These are phyloP conservation scores for Candolleomyces eurysporus DNA, from an alignment of 768 basidiomycete genomes.

Conservation along the genomic window DNA sequence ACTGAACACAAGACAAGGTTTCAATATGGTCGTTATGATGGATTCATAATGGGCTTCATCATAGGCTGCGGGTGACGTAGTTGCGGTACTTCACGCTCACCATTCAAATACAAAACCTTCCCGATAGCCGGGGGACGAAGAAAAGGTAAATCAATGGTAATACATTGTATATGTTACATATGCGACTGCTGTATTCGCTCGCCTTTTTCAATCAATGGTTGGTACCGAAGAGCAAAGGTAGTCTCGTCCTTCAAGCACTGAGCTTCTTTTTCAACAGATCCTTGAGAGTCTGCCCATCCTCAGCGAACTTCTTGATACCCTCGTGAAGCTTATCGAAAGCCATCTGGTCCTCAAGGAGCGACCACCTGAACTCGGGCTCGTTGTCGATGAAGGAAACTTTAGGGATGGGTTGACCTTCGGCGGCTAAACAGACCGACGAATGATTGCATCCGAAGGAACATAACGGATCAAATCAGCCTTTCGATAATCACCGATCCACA, in stretches of 20 bases:
- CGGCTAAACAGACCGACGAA: constrained; percentile 32
- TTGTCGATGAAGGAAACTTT: constrained; percentile 89
- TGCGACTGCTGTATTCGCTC: background rate
- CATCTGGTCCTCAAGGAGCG: constrained; percentile 90
- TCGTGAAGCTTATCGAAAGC: constrained; percentile 99
- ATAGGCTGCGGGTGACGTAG: too few species aligned
- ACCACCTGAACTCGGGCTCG: constrained; percentile 96
- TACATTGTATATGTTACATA: constrained; percentile 2
- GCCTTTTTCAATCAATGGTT: background rate
- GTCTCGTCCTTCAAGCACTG: constrained; percentile 33
- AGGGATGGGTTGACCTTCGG: constrained; percentile 56
- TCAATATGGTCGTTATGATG: too few species aligned
- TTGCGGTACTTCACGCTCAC: too few species aligned
- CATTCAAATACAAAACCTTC: too few species aligned
- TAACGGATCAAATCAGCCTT: constrained; percentile 6
- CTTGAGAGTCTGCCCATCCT: constrained; percentile 92
- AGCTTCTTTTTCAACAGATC: constrained; percentile 70
- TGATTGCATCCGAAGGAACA: constrained; percentile 3
- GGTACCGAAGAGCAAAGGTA: too few species aligned
- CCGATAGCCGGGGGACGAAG: background rate
- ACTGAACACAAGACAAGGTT: too few species aligned
- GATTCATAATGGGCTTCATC: too few species aligned
- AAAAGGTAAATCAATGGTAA: background rate
- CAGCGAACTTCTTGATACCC: constrained; percentile 98
- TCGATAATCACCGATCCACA: background rate